A percentile compares a stretch with the other conserved stretches of the same genome.
Evolutionary conservation across 805 yeast genomes (phyloP).

Genomic region (Saturnispora bothae): DNA sequence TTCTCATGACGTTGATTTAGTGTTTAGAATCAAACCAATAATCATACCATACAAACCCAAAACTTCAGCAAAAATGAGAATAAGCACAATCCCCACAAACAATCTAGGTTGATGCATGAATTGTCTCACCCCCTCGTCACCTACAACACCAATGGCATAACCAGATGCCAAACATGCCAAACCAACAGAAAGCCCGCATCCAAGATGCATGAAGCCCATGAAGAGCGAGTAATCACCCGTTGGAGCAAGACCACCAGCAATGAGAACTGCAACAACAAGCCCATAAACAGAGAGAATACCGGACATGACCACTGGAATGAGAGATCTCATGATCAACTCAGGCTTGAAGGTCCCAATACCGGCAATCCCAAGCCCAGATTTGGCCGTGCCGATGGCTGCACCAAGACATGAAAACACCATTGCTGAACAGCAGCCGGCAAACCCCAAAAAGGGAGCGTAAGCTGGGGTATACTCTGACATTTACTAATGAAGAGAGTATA

Average conservation of each 20-base stretch:
- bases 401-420: slow-evolving; percentile 92
- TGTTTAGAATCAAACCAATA: slow-evolving; percentile 83
- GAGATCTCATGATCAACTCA: slow-evolving; percentile 87
- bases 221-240: slow-evolving; percentile 70
- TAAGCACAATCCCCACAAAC: slow-evolving; percentile 94
- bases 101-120: slow-evolving; percentile 95
- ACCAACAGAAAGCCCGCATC: slow-evolving; percentile 93
- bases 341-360: slow-evolving; percentile 98
- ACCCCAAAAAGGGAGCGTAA: slow-evolving; percentile 95
- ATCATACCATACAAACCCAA: slow-evolving; percentile 94
- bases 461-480: slow-evolving; percentile 44
- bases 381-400: slow-evolving; percentile 97
- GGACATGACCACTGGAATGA: slow-evolving; percentile 96
- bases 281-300: slow-evolving; percentile 98
- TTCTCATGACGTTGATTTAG: too few species aligned
- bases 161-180: slow-evolving; percentile 95
- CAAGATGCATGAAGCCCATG: slow-evolving; percentile 96
- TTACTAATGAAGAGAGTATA: too few species aligned
- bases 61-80: slow-evolving; percentile 96
- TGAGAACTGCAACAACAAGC: slow-evolving; percentile 87
- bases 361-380: slow-evolving; percentile 94
- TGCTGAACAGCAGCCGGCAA: slow-evolving; percentile 94
- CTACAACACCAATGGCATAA: slow-evolving; percentile 96
- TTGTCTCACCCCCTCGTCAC: slow-evolving; percentile 99
- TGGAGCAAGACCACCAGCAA: slow-evolving; percentile 85